phyloP scores from a whole-genome alignment of 2,329 filamentous ascomycete species.

The Pseudopithomyces maydicus region DNA sequence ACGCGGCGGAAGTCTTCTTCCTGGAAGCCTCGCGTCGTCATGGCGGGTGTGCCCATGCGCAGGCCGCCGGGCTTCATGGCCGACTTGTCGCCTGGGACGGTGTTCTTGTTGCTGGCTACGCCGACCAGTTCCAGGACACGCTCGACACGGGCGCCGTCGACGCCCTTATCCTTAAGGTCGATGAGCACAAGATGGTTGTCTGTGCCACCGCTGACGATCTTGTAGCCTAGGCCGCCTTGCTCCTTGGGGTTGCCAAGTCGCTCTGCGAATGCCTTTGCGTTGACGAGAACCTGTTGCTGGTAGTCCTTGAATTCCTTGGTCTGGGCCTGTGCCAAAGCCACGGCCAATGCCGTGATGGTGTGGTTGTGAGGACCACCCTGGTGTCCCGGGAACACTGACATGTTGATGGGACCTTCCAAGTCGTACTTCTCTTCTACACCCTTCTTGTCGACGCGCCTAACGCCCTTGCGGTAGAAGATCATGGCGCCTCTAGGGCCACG shows the following conservation, averaged over 20 bases:
- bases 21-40: constrained; percentile 94
- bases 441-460: constrained; percentile 88
- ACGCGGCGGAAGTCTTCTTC: constrained; percentile 84
- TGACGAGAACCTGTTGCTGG: constrained; percentile 88
- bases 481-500: constrained; percentile 97
- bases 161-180: constrained; percentile 82
- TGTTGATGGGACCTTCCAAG: constrained; percentile 95
- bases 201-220: constrained; percentile 91
- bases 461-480: constrained; percentile 99
- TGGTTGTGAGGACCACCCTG: constrained; percentile 99
- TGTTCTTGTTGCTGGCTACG: constrained; percentile 99
- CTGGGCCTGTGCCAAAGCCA: constrained; percentile 92
- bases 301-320: constrained; percentile 91
- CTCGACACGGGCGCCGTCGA: constrained; percentile 96
- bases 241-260: constrained; percentile 72
- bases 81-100: constrained; percentile 95
- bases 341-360: constrained; percentile 95
- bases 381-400: constrained; percentile 98
- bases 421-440: constrained; percentile 92
- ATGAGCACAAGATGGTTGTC: constrained; percentile 98
- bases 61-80: constrained; percentile 93
- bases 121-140: constrained; percentile 96
- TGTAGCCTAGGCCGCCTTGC: constrained; percentile 77
- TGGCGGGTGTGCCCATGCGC: constrained; percentile 94
- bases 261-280: constrained; percentile 87